These are phyloP conservation scores for Leccinum aurantiacum DNA, from an alignment of 768 basidiomycete genomes.

Conservation along the genomic window DNA sequence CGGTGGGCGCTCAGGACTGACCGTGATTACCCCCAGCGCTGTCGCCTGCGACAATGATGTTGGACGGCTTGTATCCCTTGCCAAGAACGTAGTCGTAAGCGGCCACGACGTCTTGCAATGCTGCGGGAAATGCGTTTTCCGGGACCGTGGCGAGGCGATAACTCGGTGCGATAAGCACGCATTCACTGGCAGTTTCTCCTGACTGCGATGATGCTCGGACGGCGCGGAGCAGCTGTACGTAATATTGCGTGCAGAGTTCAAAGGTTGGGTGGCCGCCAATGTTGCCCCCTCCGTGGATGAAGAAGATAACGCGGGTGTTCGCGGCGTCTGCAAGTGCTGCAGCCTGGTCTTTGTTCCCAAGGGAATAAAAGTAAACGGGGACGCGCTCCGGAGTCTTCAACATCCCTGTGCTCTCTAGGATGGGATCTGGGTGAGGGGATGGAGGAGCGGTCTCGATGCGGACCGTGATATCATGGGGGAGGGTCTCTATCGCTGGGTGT, in stretches of 20 bases:
- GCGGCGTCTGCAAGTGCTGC: not conserved
- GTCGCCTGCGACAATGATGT: slow-evolving; percentile 23
- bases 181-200: not conserved
- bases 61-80: slow-evolving; percentile 22
- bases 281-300: slow-evolving; percentile 27
- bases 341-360: not conserved
- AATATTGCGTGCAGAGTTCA: slow-evolving; percentile 3
- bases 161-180: slow-evolving; percentile 23
- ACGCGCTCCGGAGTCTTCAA: slow-evolving; percentile 20
- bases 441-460: slow-evolving; percentile 21
- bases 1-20: slow-evolving; percentile 2
- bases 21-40: slow-evolving; percentile 30
- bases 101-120: slow-evolving; percentile 23
- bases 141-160: slow-evolving; percentile 27
- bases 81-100: slow-evolving; percentile 27
- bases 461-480: slow-evolving; percentile 15
- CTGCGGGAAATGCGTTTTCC: slow-evolving; percentile 25
- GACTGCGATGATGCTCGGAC: not conserved
- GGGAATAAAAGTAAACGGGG: slow-evolving; percentile 22
- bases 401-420: not conserved
- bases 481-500: not conserved
- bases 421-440: slow-evolving; percentile 4
- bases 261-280: slow-evolving; percentile 20
- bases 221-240: slow-evolving; percentile 11
- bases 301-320: slow-evolving; percentile 21